phyloP scores from a whole-genome alignment of 495 filamentous ascomycete species.

The Sphaerosporella brunnea region DNA sequence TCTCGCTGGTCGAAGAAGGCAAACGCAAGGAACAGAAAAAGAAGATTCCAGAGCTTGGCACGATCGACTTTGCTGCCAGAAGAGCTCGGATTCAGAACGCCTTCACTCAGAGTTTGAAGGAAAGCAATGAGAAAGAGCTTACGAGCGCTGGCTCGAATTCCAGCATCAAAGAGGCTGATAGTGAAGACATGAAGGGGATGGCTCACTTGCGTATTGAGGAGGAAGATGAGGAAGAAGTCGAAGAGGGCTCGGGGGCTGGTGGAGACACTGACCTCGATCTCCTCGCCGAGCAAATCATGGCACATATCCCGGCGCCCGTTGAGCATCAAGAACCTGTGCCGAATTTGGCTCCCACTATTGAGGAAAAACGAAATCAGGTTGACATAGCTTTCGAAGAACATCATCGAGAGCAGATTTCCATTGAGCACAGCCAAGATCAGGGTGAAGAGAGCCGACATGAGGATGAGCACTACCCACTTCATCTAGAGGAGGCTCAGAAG shows the following conservation, averaged over 20 bases:
- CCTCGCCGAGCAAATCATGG: slow-evolving; percentile 1
- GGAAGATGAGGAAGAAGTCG: slow-evolving; percentile 16
- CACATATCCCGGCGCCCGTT: neutral
- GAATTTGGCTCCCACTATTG: no score
- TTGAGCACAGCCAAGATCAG: no score
- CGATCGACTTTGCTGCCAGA: slow-evolving; percentile 46
- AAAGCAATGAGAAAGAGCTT: slow-evolving; percentile 32
- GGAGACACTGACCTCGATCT: neutral
- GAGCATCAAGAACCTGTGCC: no score
- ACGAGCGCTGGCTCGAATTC: slow-evolving; percentile 14
- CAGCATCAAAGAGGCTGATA: slow-evolving; percentile 13
- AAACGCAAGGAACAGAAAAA: slow-evolving; percentile 25
- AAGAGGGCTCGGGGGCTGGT: neutral
- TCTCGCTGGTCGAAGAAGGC: slow-evolving; percentile 14
- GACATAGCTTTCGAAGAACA: no score
- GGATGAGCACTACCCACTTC: no score
- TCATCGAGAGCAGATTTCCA: no score
- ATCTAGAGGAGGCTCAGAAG: no score
- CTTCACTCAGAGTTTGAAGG: slow-evolving; percentile 42
- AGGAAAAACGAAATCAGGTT: no score
- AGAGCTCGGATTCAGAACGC: slow-evolving; percentile 48
- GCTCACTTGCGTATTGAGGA: slow-evolving; percentile 5
- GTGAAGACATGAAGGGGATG: slow-evolving; percentile 4
- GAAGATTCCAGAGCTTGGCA: slow-evolving; percentile 31
- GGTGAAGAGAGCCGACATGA: no score